phyloP scores from a whole-genome alignment of 805 yeast species.

The Starmerella bacillaris region DNA sequence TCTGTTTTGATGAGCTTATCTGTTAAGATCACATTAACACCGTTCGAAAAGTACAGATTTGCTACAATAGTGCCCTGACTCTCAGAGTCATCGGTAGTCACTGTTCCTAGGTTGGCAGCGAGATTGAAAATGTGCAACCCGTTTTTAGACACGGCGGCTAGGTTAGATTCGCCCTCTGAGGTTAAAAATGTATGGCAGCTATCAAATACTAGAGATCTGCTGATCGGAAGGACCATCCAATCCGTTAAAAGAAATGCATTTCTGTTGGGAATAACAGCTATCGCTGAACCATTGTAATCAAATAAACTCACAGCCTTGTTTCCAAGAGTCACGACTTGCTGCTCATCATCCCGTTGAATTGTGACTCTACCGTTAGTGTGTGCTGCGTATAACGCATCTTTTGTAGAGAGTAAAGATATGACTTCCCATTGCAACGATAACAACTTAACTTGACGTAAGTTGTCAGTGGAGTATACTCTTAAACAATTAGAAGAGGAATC shows the following conservation, averaged over 20 bases:
- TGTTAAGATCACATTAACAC: too few relatives aligned
- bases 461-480: conserved; percentile 26
- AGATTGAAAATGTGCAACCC: background rate
- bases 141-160: background rate
- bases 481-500: conserved; percentile 56
- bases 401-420: background rate
- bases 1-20: too few relatives aligned
- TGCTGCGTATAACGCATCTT: conserved; percentile 4
- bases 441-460: conserved; percentile 3
- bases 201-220: background rate
- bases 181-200: background rate
- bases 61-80: too few relatives aligned
- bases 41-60: too few relatives aligned
- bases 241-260: background rate
- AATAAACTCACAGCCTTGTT: background rate
- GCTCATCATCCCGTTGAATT: background rate
- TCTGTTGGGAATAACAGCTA: conserved; percentile 21
- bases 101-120: too few relatives aligned
- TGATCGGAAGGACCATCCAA: background rate
- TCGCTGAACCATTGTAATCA: conserved; percentile 25
- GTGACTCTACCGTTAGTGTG: conserved; percentile 8
- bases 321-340: background rate
- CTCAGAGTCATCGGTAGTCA: too few relatives aligned
- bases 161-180: background rate
- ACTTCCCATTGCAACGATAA: background rate